These are phyloP conservation scores for Fusarium nodosum DNA, from an alignment of 2,329 filamentous ascomycete genomes.

Conservation along the genomic window DNA sequence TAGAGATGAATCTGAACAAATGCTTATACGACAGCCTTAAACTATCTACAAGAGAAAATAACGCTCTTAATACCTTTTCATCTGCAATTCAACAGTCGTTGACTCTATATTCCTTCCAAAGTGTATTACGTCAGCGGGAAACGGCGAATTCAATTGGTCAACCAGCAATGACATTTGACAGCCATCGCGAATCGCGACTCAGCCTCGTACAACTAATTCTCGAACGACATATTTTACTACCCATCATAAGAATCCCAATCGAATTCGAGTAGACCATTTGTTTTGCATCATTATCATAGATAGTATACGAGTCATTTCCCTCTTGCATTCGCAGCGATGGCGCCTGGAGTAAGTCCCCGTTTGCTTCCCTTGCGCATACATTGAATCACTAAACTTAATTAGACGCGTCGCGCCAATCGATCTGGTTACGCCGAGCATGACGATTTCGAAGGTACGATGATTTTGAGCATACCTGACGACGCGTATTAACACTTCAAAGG, in stretches of 20 bases:
- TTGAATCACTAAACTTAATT: conserved; percentile 39
- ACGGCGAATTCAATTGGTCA: conserved; percentile 41
- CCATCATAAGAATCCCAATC: conserved; percentile 20
- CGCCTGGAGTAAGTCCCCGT: conserved; percentile 56
- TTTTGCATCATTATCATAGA: conserved; percentile 10
- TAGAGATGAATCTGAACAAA: not conserved
- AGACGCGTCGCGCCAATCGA: conserved; percentile 70
- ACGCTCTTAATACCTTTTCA: not conserved
- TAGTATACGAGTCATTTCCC: conserved; percentile 4
- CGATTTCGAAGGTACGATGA: conserved; percentile 68
- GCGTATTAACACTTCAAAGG: conserved; percentile 64
- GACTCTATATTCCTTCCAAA: not conserved
- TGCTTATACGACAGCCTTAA: not conserved
- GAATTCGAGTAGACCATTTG: not conserved
- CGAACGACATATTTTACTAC: conserved; percentile 15
- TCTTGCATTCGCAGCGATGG: conserved; percentile 52
- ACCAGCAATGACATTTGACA: conserved; percentile 20
- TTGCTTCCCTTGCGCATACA: conserved; percentile 17
- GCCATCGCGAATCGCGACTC: conserved; percentile 45
- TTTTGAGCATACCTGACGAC: conserved; percentile 1
- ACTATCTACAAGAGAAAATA: not conserved
- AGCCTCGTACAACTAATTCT: conserved; percentile 41
- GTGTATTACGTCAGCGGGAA: conserved; percentile 46
- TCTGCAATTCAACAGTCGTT: not conserved
- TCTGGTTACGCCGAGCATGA: conserved; percentile 71